Evolutionary conservation across 1,284 basidiomycete species (phyloP).

Genomic region (Uromyces viciae-fabae): DNA sequence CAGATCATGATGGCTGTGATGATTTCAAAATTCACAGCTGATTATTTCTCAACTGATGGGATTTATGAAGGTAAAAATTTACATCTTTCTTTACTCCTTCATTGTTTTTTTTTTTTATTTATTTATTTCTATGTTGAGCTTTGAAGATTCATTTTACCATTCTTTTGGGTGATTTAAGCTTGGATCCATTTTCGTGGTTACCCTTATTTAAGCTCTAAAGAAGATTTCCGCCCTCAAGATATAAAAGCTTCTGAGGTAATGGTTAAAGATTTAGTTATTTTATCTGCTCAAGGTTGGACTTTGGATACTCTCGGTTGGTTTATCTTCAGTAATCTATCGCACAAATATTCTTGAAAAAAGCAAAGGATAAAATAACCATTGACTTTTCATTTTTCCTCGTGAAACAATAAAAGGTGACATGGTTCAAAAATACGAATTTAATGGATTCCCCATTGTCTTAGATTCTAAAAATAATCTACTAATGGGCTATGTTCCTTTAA

Average conservation of each 20-base stretch:
- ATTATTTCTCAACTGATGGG: constrained; percentile 68
- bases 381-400: no score
- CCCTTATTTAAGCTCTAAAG: constrained; percentile 67
- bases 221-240: constrained; percentile 65
- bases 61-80: constrained; percentile 60
- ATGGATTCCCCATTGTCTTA: constrained; percentile 36
- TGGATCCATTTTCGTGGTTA: constrained; percentile 60
- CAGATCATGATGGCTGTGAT: constrained; percentile 72
- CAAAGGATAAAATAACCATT: no score
- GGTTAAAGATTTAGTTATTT: constrained; percentile 57
- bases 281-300: constrained; percentile 51
- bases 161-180: constrained; percentile 30
- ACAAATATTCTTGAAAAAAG: no score
- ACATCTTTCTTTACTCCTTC: constrained; percentile 74
- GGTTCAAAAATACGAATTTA: constrained; percentile 28
- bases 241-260: constrained; percentile 65
- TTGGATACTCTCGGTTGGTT: constrained; percentile 60
- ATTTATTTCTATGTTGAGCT: background rate
- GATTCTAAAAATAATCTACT: constrained; percentile 25
- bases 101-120: constrained; percentile 51
- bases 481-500: constrained; percentile 38
- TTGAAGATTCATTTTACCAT: background rate
- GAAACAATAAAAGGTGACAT: constrained; percentile 22
- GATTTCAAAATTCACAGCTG: constrained; percentile 70
- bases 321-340: background rate